A percentile compares a stretch with the other conserved stretches of the same genome.
These are phyloP conservation scores for Plenodomus tracheiphilus DNA, from an alignment of 2,329 filamentous ascomycete species.

Conservation along the genomic window DNA sequence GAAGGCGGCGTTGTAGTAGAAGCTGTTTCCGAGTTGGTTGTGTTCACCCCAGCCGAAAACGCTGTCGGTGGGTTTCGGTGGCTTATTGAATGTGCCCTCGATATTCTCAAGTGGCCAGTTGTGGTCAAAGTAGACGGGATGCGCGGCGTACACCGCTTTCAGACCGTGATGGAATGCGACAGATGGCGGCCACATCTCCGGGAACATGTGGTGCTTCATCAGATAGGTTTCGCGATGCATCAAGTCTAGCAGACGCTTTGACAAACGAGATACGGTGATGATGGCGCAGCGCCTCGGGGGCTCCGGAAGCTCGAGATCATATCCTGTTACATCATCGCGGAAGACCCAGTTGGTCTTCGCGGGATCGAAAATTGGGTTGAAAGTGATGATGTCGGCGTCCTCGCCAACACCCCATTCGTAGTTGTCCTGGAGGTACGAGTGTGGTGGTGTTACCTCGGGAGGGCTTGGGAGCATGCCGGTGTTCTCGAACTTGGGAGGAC, in stretches of 20 bases:
- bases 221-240: slow-evolving; percentile 78
- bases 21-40: slow-evolving; percentile 55
- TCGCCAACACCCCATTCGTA: slow-evolving; percentile 78
- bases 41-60: slow-evolving; percentile 58
- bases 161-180: slow-evolving; percentile 75
- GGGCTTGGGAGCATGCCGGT: slow-evolving; percentile 60
- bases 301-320: slow-evolving; percentile 56
- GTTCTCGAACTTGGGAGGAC: slow-evolving; percentile 54
- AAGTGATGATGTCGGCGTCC: slow-evolving; percentile 72
- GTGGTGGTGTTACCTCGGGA: slow-evolving; percentile 66
- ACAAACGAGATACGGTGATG: slow-evolving; percentile 74
- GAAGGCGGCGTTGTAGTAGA: slow-evolving; percentile 57
- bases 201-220: slow-evolving; percentile 72
- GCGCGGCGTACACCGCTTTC: slow-evolving; percentile 77
- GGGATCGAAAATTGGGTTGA: slow-evolving; percentile 80
- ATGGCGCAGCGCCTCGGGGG: slow-evolving; percentile 76
- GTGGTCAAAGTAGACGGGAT: slow-evolving; percentile 79
- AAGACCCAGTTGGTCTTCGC: slow-evolving; percentile 74
- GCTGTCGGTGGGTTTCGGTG: slow-evolving; percentile 49
- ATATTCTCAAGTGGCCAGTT: slow-evolving; percentile 62
- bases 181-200: slow-evolving; percentile 78
- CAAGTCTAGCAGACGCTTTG: slow-evolving; percentile 69
- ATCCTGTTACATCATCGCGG: slow-evolving; percentile 69
- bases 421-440: slow-evolving; percentile 62
- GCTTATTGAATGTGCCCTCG: slow-evolving; percentile 54